Conservation (phyloP, 768 basidiomycete genomes). For the Cystofilobasidium capitatum region DNA sequence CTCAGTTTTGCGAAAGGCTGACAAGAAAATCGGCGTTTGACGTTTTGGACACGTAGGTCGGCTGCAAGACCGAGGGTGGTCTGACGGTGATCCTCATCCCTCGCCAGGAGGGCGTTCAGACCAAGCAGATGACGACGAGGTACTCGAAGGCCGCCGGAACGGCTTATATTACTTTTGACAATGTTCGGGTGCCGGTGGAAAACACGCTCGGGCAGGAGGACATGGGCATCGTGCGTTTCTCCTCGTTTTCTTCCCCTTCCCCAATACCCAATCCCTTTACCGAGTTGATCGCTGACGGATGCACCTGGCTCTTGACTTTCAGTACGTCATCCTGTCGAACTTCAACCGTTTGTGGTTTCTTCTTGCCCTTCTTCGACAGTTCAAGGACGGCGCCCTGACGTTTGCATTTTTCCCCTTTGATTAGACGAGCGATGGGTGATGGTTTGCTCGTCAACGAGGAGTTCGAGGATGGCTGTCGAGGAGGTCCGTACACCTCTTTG, state of each 20-base stretch:
- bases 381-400: too few species aligned
- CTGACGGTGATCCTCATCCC: constrained; percentile 81
- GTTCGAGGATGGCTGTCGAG: constrained; percentile 18
- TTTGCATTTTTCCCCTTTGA: too few species aligned
- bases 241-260: constrained; percentile 36
- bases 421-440: constrained; percentile 24
- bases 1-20: neutral
- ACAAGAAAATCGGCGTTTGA: neutral
- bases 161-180: constrained; percentile 42
- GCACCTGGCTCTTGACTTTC: constrained; percentile 1
- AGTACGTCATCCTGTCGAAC: constrained; percentile 46
- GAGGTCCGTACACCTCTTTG: neutral
- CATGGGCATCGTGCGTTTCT: constrained; percentile 61
- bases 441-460: constrained; percentile 23
- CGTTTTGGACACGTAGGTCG: constrained; percentile 32
- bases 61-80: constrained; percentile 45
- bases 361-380: neutral
- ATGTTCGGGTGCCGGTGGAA: constrained; percentile 69
- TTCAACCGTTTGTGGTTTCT: constrained; percentile 18
- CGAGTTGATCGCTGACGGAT: neutral
- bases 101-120: constrained; percentile 69
- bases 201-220: constrained; percentile 77
- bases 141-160: constrained; percentile 85
- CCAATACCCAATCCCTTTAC: constrained; percentile 22
- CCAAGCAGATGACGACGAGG: constrained; percentile 77